Conservation (phyloP, 2,329 filamentous ascomycete species). For the Fusarium torulosum region DNA sequence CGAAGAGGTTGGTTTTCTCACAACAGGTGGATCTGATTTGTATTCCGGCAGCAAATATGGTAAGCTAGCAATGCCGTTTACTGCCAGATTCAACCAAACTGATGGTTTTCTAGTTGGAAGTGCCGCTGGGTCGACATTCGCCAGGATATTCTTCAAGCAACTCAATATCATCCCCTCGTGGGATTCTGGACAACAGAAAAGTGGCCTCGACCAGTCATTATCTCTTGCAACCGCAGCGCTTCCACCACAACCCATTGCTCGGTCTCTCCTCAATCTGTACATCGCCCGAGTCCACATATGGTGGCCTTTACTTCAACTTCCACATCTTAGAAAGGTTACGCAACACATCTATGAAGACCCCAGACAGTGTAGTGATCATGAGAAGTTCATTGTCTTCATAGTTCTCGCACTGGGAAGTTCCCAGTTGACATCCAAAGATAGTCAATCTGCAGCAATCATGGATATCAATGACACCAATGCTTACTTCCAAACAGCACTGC, state of each 20-base stretch:
- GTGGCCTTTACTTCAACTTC: constrained; percentile 13
- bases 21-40: background rate
- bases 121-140: constrained; percentile 15
- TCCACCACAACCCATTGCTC: background rate
- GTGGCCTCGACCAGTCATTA: background rate
- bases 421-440: background rate
- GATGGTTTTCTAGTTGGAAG: constrained; percentile 6
- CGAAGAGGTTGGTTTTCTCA: constrained; percentile 10
- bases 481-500: background rate
- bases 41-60: constrained; percentile 10
- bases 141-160: constrained; percentile 19
- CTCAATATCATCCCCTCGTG: background rate
- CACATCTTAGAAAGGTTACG: background rate
- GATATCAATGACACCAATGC: background rate
- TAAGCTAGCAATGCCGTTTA: background rate
- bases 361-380: rapidly evolving
- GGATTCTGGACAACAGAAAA: rapidly evolving
- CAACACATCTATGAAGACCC: background rate
- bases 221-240: background rate
- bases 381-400: background rate
- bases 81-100: background rate
- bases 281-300: background rate
- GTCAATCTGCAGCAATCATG: background rate
- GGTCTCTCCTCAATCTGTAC: background rate
- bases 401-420: background rate